phyloP scores from a whole-genome alignment of 331 rosid genomes.

The Quercus tomentella region DNA sequence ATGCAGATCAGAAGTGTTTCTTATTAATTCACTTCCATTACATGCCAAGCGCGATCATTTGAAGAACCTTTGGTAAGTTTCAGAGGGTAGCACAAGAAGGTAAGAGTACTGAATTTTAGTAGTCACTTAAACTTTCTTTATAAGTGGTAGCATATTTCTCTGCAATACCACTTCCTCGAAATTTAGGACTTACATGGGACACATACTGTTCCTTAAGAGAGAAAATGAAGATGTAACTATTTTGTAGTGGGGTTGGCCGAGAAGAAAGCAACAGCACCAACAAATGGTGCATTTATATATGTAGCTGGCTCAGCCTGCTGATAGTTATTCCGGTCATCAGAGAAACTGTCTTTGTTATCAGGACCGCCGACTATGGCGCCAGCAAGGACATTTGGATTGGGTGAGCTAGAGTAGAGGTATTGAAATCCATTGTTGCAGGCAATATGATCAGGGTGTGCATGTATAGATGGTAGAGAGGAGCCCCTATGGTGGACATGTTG shows the following conservation, averaged over 20 bases:
- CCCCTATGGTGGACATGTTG: conserved; percentile 70
- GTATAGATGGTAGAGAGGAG: conserved; percentile 69
- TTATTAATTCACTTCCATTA: background rate
- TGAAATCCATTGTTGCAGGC: conserved; percentile 52
- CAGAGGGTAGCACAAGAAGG: background rate
- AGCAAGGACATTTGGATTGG: conserved; percentile 66
- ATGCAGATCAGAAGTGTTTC: too few species aligned
- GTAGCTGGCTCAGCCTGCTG: conserved; percentile 88
- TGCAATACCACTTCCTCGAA: background rate
- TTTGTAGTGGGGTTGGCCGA: conserved; percentile 14
- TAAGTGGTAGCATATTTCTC: background rate
- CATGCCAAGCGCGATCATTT: background rate
- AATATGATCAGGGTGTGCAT: conserved; percentile 25
- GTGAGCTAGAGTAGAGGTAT: conserved; percentile 40
- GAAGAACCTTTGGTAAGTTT: background rate
- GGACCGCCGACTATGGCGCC: conserved; percentile 93
- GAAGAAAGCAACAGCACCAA: conserved; percentile 73
- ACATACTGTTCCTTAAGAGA: background rate
- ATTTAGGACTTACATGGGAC: background rate
- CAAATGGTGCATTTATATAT: conserved; percentile 78
- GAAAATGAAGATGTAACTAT: background rate
- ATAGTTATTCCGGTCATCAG: conserved; percentile 69
- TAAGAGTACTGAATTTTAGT: background rate
- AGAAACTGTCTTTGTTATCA: conserved; percentile 54
- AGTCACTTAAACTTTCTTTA: background rate